These are phyloP conservation scores for Heritiera fomes DNA, from an alignment of 345 rosid species.

Conservation along the genomic window DNA sequence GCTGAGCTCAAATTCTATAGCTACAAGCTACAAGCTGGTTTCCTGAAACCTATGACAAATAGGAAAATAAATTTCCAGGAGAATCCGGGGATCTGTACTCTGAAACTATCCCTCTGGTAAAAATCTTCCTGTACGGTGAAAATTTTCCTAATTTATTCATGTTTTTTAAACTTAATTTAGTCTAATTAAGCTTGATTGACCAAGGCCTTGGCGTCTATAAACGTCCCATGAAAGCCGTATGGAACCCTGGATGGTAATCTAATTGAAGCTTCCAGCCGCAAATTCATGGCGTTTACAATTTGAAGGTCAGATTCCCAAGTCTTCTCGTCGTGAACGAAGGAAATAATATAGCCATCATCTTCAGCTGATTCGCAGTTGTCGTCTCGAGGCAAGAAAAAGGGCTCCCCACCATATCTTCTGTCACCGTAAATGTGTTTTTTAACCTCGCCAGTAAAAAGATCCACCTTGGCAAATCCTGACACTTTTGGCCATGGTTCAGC, in stretches of 20 bases:
- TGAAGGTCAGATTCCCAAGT: conserved; percentile 79
- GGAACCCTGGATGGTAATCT: conserved; percentile 91
- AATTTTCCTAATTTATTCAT: background rate
- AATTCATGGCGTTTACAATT: conserved; percentile 65
- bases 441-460: conserved; percentile 69
- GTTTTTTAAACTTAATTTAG: background rate
- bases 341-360: conserved; percentile 80
- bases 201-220: conserved; percentile 63
- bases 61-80: conserved; percentile 15
- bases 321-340: conserved; percentile 85
- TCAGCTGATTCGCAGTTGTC: conserved; percentile 41
- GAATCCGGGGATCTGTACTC: conserved; percentile 49
- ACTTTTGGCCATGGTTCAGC: conserved; percentile 99
- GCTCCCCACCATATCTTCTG: conserved; percentile 81
- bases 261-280: conserved; percentile 67
- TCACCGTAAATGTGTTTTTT: conserved; percentile 66
- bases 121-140: conserved; percentile 26
- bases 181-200: conserved; percentile 56
- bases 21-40: conserved; percentile 56
- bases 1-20: conserved; percentile 50
- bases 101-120: conserved; percentile 48
- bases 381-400: conserved; percentile 63
- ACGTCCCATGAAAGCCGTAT: conserved; percentile 95
- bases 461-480: conserved; percentile 84
- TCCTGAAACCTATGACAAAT: conserved; percentile 15